Conservation (phyloP, 2,329 filamentous ascomycete species). For the Aspergillus candidus region DNA sequence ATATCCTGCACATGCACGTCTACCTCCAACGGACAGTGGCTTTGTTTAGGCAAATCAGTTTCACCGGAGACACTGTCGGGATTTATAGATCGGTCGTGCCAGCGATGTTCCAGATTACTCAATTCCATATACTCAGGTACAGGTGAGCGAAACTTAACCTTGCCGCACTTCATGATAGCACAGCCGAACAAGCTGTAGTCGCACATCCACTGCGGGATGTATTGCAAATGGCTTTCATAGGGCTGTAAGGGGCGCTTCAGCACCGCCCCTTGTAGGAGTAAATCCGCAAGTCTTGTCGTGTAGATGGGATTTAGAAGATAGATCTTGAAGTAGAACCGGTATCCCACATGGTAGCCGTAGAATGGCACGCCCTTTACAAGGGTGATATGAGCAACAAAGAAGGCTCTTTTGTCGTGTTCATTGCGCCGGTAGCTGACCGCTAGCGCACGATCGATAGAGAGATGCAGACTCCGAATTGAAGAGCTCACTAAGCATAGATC, state of each 20-base stretch:
- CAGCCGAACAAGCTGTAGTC: constrained; percentile 98
- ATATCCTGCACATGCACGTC: constrained; percentile 89
- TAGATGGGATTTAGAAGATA: constrained; percentile 84
- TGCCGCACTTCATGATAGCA: constrained; percentile 69
- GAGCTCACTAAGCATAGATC: constrained; percentile 53
- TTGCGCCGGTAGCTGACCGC: constrained; percentile 78
- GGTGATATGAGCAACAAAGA: constrained; percentile 83
- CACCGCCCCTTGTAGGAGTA: constrained; percentile 81
- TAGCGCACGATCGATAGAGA: constrained; percentile 85
- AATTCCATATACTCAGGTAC: constrained; percentile 64
- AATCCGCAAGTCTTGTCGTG: constrained; percentile 80
- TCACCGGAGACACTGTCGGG: constrained; percentile 56
- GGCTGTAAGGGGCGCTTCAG: constrained; percentile 81
- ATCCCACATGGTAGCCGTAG: constrained; percentile 92
- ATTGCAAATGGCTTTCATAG: constrained; percentile 90
- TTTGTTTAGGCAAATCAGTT: constrained; percentile 63
- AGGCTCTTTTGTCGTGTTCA: constrained; percentile 59
- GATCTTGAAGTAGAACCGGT: constrained; percentile 85
- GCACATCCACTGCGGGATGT: constrained; percentile 92
- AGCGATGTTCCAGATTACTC: constrained; percentile 59
- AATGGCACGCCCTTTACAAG: constrained; percentile 91
- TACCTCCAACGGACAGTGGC: constrained; percentile 82
- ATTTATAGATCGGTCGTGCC: constrained; percentile 71
- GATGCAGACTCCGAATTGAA: constrained; percentile 71
- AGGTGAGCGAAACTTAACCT: constrained; percentile 66